phyloP scores from a whole-genome alignment of 2,329 filamentous ascomycete species.

The Penicillium sp. region DNA sequence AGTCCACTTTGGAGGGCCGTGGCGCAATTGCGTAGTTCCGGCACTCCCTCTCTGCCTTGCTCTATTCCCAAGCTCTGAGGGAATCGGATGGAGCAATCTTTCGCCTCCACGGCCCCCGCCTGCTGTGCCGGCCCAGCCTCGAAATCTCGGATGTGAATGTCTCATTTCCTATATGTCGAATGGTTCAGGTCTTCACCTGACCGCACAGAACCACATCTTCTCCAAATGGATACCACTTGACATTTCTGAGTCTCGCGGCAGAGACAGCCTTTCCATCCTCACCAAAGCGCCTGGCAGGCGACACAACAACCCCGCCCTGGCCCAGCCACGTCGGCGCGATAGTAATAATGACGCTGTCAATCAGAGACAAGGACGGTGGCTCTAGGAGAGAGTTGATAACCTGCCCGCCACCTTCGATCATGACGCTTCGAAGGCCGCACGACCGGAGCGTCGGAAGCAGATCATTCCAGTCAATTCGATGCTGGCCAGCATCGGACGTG shows the following conservation, averaged over 20 bases:
- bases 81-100: too few species aligned
- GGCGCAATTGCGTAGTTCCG: too few species aligned
- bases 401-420: slow-evolving; percentile 82
- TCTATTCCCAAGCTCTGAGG: too few species aligned
- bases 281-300: slow-evolving; percentile 57
- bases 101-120: too few species aligned
- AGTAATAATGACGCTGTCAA: slow-evolving; percentile 78
- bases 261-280: slow-evolving; percentile 57
- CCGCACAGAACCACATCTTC: slow-evolving; percentile 79
- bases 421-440: slow-evolving; percentile 68
- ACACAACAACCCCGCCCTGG: slow-evolving; percentile 73
- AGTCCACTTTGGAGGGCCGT: too few species aligned
- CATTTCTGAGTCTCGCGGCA: slow-evolving; percentile 56
- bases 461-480: slow-evolving; percentile 54
- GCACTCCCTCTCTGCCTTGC: too few species aligned
- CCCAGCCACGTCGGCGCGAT: slow-evolving; percentile 87
- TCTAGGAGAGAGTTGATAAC: slow-evolving; percentile 77
- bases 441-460: slow-evolving; percentile 56
- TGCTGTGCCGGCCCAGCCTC: too few species aligned
- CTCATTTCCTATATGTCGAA: background rate
- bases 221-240: slow-evolving; percentile 73
- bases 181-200: slow-evolving; percentile 38
- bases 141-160: too few species aligned
- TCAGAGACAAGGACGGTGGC: slow-evolving; percentile 52
- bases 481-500: slow-evolving; percentile 11